Percentiles rank a stretch among this genome's conserved stretches.
These are phyloP conservation scores for Amoebophrya sp. DNA, from an alignment of 169 alveolate genomes.

Conservation along the genomic window DNA sequence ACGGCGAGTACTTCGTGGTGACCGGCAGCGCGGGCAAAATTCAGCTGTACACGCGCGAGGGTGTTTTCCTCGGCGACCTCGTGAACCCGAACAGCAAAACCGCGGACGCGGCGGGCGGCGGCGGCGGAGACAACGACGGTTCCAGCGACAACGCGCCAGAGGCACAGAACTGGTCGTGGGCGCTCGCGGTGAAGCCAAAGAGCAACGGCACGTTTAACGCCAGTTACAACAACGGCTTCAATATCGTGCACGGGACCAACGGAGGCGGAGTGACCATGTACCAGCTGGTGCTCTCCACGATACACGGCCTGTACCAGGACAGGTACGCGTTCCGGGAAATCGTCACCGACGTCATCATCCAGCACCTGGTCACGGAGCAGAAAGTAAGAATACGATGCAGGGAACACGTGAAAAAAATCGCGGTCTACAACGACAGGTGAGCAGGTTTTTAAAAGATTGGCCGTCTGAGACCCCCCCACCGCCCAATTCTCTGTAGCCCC, in stretches of 20 bases:
- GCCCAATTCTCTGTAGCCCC: too few species aligned
- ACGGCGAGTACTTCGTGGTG: constrained; percentile 49
- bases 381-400: constrained; percentile 65
- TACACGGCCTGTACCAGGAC: constrained; percentile 71
- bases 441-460: too few species aligned
- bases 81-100: not conserved
- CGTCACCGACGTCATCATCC: constrained; percentile 69
- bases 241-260: constrained; percentile 49
- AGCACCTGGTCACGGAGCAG: constrained; percentile 58
- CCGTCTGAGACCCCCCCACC: too few species aligned
- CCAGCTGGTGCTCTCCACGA: constrained; percentile 50
- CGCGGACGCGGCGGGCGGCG: not conserved
- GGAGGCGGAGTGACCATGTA: constrained; percentile 56
- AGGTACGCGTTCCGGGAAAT: constrained; percentile 67
- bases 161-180: not conserved
- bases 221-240: constrained; percentile 12
- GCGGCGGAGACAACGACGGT: constrained; percentile 15
- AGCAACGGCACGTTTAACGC: not conserved
- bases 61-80: constrained; percentile 50
- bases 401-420: constrained; percentile 68
- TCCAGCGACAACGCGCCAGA: not conserved
- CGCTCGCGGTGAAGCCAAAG: not conserved
- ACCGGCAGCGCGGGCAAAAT: constrained; percentile 63
- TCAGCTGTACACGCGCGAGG: constrained; percentile 67
- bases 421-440: constrained; percentile 67